phyloP scores from a whole-genome alignment of 2,329 filamentous ascomycete species.

The Talaromyces piceae region DNA sequence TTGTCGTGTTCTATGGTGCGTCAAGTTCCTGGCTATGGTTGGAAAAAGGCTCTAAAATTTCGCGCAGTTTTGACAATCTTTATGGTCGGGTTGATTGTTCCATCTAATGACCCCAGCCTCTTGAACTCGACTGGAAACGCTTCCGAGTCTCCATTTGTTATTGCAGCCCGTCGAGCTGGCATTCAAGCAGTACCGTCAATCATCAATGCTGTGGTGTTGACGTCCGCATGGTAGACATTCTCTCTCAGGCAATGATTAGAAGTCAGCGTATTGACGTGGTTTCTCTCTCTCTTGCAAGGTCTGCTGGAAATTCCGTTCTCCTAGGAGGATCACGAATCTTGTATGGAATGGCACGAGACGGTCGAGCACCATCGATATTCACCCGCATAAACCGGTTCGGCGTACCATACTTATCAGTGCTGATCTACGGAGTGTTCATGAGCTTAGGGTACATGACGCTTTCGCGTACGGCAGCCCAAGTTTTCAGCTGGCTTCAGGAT shows the following conservation, averaged over 20 bases:
- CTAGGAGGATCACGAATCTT: conserved; percentile 65
- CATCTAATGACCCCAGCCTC: conserved; percentile 45
- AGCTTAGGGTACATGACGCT: conserved; percentile 64
- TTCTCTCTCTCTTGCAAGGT: conserved; percentile 23
- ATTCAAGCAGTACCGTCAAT: conserved; percentile 58
- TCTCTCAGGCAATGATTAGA: conserved; percentile 37
- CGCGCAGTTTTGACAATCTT: conserved; percentile 44
- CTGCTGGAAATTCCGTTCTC: conserved; percentile 69
- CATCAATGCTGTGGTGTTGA: conserved; percentile 73
- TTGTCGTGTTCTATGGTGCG: conserved; percentile 56
- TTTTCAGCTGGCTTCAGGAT: conserved; percentile 68
- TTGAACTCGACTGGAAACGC: conserved; percentile 38
- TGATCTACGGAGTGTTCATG: conserved; percentile 50
- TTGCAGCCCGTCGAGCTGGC: conserved; percentile 47
- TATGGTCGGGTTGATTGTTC: conserved; percentile 53
- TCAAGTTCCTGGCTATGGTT: background rate
- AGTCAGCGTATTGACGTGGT: conserved; percentile 33
- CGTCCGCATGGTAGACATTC: conserved; percentile 54
- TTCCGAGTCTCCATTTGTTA: conserved; percentile 41
- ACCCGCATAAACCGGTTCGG: conserved; percentile 53
- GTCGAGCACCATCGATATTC: conserved; percentile 57
- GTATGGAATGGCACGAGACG: conserved; percentile 56
- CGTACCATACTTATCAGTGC: conserved; percentile 56
- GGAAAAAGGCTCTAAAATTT: background rate
- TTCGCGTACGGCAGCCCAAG: conserved; percentile 44